Percentiles rank a stretch among this genome's conserved stretches.
These are phyloP conservation scores for Protea cynaroides DNA, from an alignment of 164 flowering plant genomes.

Conservation along the genomic window DNA sequence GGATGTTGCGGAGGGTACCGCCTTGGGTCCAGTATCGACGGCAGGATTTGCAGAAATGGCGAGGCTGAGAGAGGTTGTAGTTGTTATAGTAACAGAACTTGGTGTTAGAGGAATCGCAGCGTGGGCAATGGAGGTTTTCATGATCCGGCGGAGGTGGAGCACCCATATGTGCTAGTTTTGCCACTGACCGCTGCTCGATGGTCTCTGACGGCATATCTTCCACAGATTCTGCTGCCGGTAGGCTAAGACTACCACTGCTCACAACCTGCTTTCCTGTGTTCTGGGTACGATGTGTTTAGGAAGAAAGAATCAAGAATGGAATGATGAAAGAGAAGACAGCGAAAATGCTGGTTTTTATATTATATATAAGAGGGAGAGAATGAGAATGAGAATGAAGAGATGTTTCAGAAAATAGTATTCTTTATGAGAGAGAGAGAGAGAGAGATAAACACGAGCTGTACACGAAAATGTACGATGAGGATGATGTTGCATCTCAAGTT, in stretches of 20 bases:
- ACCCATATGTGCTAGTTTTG: conserved; percentile 20
- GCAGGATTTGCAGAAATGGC: conserved; percentile 71
- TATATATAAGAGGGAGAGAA: background rate
- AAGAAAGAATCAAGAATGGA: background rate
- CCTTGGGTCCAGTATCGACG: conserved; percentile 85
- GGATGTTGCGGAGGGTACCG: conserved; percentile 66
- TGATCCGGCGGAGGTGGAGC: conserved; percentile 36
- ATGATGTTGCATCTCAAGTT: too few species aligned
- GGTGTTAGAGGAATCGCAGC: conserved; percentile 65
- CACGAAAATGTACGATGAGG: background rate
- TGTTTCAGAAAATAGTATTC: too few species aligned
- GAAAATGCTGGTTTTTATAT: background rate
- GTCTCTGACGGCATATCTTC: conserved; percentile 29
- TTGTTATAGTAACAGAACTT: conserved; percentile 88
- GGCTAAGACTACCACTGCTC: background rate
- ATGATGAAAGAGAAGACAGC: background rate
- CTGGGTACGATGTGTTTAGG: too few species aligned
- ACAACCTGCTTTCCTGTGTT: background rate
- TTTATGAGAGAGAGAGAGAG: background rate
- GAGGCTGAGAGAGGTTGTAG: conserved; percentile 78
- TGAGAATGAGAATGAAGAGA: too few species aligned
- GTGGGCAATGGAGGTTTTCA: conserved; percentile 61
- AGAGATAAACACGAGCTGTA: background rate
- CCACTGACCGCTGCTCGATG: conserved; percentile 15
- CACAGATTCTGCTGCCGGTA: background rate